Evolutionary conservation across 768 basidiomycete species (phyloP), one percentile per base, ranked within the genome.

Genomic region (Suillus subluteus): DNA sequence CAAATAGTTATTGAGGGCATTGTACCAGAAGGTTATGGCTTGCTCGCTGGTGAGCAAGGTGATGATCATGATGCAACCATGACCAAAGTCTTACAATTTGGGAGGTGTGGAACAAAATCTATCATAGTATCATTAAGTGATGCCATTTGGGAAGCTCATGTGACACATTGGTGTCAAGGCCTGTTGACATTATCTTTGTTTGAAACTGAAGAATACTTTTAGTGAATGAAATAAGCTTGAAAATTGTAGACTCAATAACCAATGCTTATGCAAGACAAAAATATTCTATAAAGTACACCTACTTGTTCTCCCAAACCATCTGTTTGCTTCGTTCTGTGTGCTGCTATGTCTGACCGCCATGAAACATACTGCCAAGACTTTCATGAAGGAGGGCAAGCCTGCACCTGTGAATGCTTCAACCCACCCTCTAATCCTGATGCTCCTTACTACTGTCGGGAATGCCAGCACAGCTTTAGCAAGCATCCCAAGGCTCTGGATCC

Each of bases 111-210:
- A 12, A 23, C n/a, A 46, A 65, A 65, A 46, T n/a, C 62, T 21
- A 59, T 75, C 1, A 32, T 48, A 62, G 1, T 65, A 0, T 73
- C 7, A 1, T 37, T 37, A 18, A 56, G 66, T 8, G 67, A 70
- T 41, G 8, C 52, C 3, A 55, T 72, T 9, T 73, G 69, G 72
- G 63, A 58, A 7, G 67, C 64, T 7, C 56, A 44, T 1, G 70
- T 68, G 40, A 67, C 65, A 62, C 38, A 66, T 23, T 73, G 70
- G 72, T 68, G 52, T 35, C 59, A 66, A 15, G 71, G 65, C 1
- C 59, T 71, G 3, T 50, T n/a, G 41, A 50, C 63, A n/a, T 32
- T 69, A 21, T 65, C 64, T 65, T 46, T 65, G 30, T 65, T 65
- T 0, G 12, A 61, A 30, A 44, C 37, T 0, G 32, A 26, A 35